phyloP scores from a whole-genome alignment of 2,329 filamentous ascomycete species.

The Cucurbitaria berberidis region DNA sequence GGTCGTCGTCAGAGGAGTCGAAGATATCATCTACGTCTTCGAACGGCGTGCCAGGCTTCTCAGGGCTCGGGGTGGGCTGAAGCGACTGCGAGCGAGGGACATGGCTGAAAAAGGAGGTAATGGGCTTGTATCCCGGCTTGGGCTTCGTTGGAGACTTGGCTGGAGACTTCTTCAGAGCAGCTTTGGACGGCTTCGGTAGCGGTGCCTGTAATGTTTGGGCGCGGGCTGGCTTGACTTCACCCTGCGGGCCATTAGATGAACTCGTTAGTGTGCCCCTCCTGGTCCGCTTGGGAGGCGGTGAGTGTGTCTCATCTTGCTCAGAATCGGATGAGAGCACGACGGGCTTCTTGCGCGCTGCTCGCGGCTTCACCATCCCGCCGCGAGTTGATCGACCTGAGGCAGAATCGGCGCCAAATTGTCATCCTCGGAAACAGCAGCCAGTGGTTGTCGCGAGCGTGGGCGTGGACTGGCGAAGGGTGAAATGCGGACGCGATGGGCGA shows the following conservation, averaged over 20 bases:
- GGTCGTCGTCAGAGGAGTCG: slow-evolving; percentile 46
- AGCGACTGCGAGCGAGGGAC: slow-evolving; percentile 50
- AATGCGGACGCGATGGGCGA: neutral
- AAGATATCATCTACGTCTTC: slow-evolving; percentile 47
- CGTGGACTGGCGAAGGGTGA: neutral
- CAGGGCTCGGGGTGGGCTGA: slow-evolving; percentile 49
- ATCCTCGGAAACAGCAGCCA: slow-evolving; percentile 32
- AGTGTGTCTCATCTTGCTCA: slow-evolving; percentile 32
- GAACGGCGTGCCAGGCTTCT: slow-evolving; percentile 40
- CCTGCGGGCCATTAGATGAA: slow-evolving; percentile 22
- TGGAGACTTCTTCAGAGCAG: slow-evolving; percentile 33
- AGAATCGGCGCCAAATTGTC: slow-evolving; percentile 28
- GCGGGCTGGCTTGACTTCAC: slow-evolving; percentile 24
- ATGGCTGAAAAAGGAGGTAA: slow-evolving; percentile 58
- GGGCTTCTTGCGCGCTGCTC: slow-evolving; percentile 46
- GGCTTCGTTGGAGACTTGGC: slow-evolving; percentile 45
- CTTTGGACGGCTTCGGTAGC: slow-evolving; percentile 27
- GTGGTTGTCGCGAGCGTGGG: slow-evolving; percentile 15
- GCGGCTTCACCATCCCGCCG: slow-evolving; percentile 49
- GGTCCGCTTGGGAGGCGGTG: slow-evolving; percentile 41
- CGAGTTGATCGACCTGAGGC: slow-evolving; percentile 24
- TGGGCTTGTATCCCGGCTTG: slow-evolving; percentile 50
- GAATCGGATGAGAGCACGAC: slow-evolving; percentile 46
- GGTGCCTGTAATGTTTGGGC: slow-evolving; percentile 27
- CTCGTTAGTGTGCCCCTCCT: slow-evolving; percentile 38